A percentile compares a stretch with the other conserved stretches of the same genome.
Evolutionary conservation across 805 yeast genomes (phyloP).

Genomic region (Starmera pachycereana): DNA sequence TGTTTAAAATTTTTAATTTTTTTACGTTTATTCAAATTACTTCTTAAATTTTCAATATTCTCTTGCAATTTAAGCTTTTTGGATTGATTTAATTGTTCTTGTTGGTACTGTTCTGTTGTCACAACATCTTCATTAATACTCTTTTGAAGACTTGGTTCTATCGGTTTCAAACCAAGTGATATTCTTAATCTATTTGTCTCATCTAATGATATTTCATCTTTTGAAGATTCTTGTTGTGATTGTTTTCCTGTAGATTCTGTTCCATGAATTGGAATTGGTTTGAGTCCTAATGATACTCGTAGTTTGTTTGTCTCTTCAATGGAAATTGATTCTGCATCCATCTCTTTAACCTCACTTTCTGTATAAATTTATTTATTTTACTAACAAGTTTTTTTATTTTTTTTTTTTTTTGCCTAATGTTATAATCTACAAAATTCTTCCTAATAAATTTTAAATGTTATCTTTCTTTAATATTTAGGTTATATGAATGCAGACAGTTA

Average conservation of each 20-base stretch:
- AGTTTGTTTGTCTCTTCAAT: constrained; percentile 43
- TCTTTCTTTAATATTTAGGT: too few relatives aligned
- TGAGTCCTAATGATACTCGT: constrained; percentile 37
- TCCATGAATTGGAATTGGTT: constrained; percentile 26
- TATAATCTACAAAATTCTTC: too few relatives aligned
- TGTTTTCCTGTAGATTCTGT: not conserved
- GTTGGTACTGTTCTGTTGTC: constrained; percentile 9
- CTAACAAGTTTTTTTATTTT: too few relatives aligned
- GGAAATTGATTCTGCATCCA: constrained; percentile 3
- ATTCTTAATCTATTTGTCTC: constrained; percentile 48
- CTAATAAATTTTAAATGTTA: too few relatives aligned
- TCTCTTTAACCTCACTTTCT: constrained; percentile 1
- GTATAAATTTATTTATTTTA: too few relatives aligned
- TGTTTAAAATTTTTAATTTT: constrained; percentile 5
- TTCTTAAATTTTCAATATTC: constrained; percentile 7
- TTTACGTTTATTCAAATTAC: constrained; percentile 7
- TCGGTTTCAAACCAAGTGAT: constrained; percentile 16
- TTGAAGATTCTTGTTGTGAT: not conserved
- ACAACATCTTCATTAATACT: not conserved
- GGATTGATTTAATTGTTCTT: not conserved
- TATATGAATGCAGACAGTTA: too few relatives aligned
- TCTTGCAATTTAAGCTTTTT: constrained; percentile 7
- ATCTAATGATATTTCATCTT: constrained; percentile 24
- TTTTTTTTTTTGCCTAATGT: too few relatives aligned
- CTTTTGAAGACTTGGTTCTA: constrained; percentile 1